Evolutionary conservation across 345 rosid species (phyloP).

Genomic region (Physaria fendleri): DNA sequence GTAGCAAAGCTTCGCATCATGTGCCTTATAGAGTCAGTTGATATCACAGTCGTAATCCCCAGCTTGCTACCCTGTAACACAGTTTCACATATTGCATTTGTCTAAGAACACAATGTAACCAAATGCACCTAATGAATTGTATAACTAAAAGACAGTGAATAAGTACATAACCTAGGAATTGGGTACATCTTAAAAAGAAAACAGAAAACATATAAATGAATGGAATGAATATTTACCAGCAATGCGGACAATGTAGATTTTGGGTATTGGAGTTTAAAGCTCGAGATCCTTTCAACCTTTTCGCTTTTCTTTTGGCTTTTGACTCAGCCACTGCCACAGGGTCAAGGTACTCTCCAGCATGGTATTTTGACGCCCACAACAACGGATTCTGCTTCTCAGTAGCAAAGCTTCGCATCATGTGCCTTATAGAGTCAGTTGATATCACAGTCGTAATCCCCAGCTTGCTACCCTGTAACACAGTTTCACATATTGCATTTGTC

Average conservation of each 20-base stretch:
- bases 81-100: neutral
- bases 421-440: constrained; percentile 94
- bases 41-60: constrained; percentile 92
- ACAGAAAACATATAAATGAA: no score
- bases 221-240: no score
- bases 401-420: constrained; percentile 99
- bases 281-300: constrained; percentile 51
- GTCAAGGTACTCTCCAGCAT: constrained; percentile 95
- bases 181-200: no score
- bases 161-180: no score
- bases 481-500: neutral
- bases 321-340: constrained; percentile 94
- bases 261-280: constrained; percentile 40
- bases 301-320: constrained; percentile 67
- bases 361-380: constrained; percentile 98
- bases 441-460: constrained; percentile 92
- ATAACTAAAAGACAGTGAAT: neutral
- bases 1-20: constrained; percentile 99
- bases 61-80: constrained; percentile 57
- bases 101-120: neutral
- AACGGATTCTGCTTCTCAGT: constrained; percentile 92
- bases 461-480: constrained; percentile 50
- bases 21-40: constrained; percentile 94
- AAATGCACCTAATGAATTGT: neutral
- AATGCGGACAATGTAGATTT: no score